Base-by-base conservation (phyloP, 306 rosid species). In the Glycyrrhiza uralensis region DNA sequence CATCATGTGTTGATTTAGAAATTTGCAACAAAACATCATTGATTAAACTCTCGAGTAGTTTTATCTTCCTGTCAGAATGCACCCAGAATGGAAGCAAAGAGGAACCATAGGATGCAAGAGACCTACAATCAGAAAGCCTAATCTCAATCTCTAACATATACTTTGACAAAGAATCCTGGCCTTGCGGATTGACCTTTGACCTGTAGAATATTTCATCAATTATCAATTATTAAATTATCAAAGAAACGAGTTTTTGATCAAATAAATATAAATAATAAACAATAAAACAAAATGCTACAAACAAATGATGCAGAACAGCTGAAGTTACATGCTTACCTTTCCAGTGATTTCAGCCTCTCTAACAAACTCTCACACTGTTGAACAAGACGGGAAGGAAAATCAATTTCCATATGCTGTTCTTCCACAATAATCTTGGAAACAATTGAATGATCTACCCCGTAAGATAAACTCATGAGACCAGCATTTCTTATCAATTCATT, bases 51-150 rank as follows among this genome's bases (percentile, higher is more conserved):
- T 91, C 99, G 71, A 95, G 79, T 58, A 54, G 72, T 58, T 85
- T 89, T 39, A 91, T 86, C 79, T 85, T 90, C 75, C 72, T 75
- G 69, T 90, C 93, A 33, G 96, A 91, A 76, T 95, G 91, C 81
- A 78, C 68, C 99, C 99, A 95, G 64, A 89, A 95, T 1, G 96
- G 96, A 74, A 85, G 96, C 82, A 95, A 67, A 47, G 96, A 88
- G 54, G 84, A 45, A 23, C 92, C 97, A 62, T 61, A 82, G 20
- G 85, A 74, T 68, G 85, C 80, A 54, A 91, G 92, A 33, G 96
- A 79, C 84, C 79, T 83, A 54, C 87, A 54, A 89, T 95, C 99
- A 62, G 86, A 82, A 38, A 91, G 93, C 76, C 99, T 85, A 46
- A 88, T 88, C 84, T 89, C 96, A 81, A 90, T 61, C 89, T 95